A percentile compares a stretch with the other conserved stretches of the same genome.
These are phyloP conservation scores for Pythium insidiosum DNA, from an alignment of 352 stramenopile genomes.

Conservation along the genomic window DNA sequence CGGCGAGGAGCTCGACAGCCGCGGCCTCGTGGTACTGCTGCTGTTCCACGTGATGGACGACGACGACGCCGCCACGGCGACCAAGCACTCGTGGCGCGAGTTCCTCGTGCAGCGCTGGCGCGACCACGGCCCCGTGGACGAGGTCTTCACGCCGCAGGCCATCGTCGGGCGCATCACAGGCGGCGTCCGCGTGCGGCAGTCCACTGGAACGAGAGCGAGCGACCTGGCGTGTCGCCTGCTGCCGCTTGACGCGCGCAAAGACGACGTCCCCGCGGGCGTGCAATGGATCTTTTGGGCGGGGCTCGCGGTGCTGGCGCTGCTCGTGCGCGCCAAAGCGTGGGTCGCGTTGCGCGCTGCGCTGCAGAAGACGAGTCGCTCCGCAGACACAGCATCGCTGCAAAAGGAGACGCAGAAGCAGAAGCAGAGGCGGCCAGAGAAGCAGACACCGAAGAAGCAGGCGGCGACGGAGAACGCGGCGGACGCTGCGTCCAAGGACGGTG, in stretches of 20 bases:
- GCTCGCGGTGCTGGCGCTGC: too few species aligned
- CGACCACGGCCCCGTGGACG: slow-evolving; percentile 2
- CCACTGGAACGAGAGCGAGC: neutral
- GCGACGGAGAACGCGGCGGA: too few species aligned
- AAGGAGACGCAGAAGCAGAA: too few species aligned
- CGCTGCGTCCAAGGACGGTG: too few species aligned
- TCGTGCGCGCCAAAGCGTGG: too few species aligned
- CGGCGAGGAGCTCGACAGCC: slow-evolving; percentile 32
- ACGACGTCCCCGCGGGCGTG: too few species aligned
- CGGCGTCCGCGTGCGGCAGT: slow-evolving; percentile 16
- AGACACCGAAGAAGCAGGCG: too few species aligned
- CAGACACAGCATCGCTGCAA: too few species aligned
- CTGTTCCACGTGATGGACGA: slow-evolving; percentile 20
- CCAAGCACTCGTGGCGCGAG: slow-evolving; percentile 30
- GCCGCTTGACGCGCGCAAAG: neutral
- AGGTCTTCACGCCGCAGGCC: slow-evolving; percentile 62
- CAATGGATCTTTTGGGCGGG: too few species aligned
- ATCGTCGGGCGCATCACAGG: slow-evolving; percentile 50
- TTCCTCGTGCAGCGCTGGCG: slow-evolving; percentile 49
- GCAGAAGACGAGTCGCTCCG: too few species aligned
- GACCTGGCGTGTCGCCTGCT: slow-evolving; percentile 5
- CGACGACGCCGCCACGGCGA: slow-evolving; percentile 5
- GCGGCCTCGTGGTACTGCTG: slow-evolving; percentile 53
- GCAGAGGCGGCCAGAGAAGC: too few species aligned
- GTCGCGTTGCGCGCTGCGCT: too few species aligned